Base-by-base conservation (phyloP, 177 flowering plant genomes). In the Telopea speciosissima region DNA sequence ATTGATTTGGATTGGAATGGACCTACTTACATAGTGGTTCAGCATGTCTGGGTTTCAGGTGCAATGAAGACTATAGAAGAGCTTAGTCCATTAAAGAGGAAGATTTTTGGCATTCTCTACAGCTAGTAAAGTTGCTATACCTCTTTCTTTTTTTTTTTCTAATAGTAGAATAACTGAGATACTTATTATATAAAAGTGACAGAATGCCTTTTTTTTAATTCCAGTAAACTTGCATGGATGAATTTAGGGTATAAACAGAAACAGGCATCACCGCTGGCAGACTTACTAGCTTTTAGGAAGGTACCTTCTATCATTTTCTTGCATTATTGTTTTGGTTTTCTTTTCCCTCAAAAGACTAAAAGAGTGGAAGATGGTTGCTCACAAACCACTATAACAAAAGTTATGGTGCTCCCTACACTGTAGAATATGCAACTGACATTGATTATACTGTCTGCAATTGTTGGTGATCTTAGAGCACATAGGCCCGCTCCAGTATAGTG, bases 281-380 rank as follows among this genome's bases (percentile, higher is more conserved):
- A 95, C 81, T 75, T 91, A 26, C 77, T 95, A 70, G 97, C 97
- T 60, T 95, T 95, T 79, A 84, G 97, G 66, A 95, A 95, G 99
- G 99, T 94, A 68, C 58, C 6, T 26, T 42, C 33, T 65, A 24
- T 33, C 68, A 68, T 71, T 74, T 63, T 76, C 36, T 66, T 40
- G 25, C 16, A 16, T 33, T 54, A 28, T 24, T 25, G 16, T 44
- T 58, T 13, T 23, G 54, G 23, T 25, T 24, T 63, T 36, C 40
- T 36, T 36, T 36, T 8, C 8, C 40, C 40, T 8, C 40, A 36
- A 19, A 28, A 61, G 24, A 23, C 26, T 23, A 61, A 23, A 61
- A 59, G 11, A 2, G 0, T 24, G 13, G 17, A 28, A 61, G n/a
- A 24, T 23, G 25, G 63, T 24, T 23, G 13, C 25, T 61, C 26